These are phyloP conservation scores for Lactifluus piperatus DNA, from an alignment of 768 basidiomycete species.

Conservation along the genomic window DNA sequence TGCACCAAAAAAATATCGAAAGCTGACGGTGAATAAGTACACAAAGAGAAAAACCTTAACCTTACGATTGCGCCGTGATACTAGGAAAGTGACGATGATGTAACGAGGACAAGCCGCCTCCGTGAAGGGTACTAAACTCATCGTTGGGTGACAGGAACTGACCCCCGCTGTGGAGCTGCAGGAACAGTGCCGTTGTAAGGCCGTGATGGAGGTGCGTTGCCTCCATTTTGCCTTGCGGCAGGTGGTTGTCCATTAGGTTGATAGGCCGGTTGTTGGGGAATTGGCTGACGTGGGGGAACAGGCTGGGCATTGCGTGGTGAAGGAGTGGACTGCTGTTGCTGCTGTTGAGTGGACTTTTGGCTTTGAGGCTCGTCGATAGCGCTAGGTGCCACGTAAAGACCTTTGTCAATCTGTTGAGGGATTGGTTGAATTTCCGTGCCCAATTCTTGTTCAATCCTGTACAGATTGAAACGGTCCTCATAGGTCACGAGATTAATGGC, in stretches of 20 bases:
- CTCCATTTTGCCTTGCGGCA: conserved; percentile 24
- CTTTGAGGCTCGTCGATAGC: conserved; percentile 37
- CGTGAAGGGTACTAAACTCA: not conserved
- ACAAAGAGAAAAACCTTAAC: conserved; percentile 5
- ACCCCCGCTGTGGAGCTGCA: conserved; percentile 22
- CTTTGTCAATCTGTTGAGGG: conserved; percentile 83
- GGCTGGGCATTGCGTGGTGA: conserved; percentile 13
- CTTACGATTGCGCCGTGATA: conserved; percentile 9
- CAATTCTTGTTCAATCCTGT: conserved; percentile 96
- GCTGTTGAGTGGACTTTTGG: conserved; percentile 28
- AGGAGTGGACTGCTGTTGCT: conserved; percentile 20
- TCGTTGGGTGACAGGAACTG: conserved; percentile 19
- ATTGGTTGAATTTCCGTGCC: conserved; percentile 98
- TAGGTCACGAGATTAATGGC: conserved; percentile 98
- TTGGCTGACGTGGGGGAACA: conserved; percentile 6
- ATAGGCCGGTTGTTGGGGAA: conserved; percentile 26
- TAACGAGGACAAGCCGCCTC: not conserved
- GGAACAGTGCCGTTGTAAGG: conserved; percentile 15
- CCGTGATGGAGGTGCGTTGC: conserved; percentile 17
- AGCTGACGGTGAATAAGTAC: not conserved
- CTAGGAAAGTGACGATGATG: conserved; percentile 2
- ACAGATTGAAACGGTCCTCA: conserved; percentile 95
- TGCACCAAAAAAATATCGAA: not conserved
- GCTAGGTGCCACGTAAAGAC: conserved; percentile 84
- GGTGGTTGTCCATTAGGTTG: conserved; percentile 25